Base-by-base conservation (phyloP, 768 basidiomycete species). In the Boletus fagicola region DNA sequence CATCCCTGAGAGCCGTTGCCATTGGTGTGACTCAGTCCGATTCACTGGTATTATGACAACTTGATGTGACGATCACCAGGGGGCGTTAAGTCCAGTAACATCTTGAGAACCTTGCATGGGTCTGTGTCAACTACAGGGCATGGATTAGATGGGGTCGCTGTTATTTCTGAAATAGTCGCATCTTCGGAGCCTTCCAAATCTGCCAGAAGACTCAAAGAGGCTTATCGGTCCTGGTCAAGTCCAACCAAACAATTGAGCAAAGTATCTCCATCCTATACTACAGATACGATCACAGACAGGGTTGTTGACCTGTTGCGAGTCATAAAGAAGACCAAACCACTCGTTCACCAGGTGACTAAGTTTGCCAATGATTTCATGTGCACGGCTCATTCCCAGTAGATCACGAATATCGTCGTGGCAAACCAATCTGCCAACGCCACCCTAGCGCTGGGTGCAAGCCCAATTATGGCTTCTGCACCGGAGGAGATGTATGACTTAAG, bases 361-460 rank as follows among this genome's bases (percentile, higher is more conserved):
- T 22, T 51, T 26, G 3, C 26, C 2, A 18, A 18, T 50, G 24
- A 15, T 9, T 16, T 52, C 31, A 15, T 33, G 47, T 12, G 16
- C 43, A 22, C 1, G 0, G 8, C 60, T 59, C 51, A 60, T 33
- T 43, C 24, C 48, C 31, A 22, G 5, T 53, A 94, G 92, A 94
- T 96, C 58, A 95, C 94, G 5, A 93, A 96, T 66, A 85, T 79
- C 20, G 94, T 97, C 16, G 92, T 93, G 31, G 83, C 86, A 20
- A 94, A 86, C 20, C 94, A 95, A 74, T 91, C 88, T 5, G 93
- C 94, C 22, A 97, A 96, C 67, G 81, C 89, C 2, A 96, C 94
- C 2, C 79, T 98, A 7, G 92, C 93, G 0, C 66, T 97, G 5
- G 89, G 90, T 18, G 93, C 86, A 15, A 94, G 91, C 57, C 95